Percentiles rank a stretch among this genome's conserved stretches.
Conservation (phyloP, 2,329 filamentous ascomycete species). For the Coniochaeta ligniaria region DNA sequence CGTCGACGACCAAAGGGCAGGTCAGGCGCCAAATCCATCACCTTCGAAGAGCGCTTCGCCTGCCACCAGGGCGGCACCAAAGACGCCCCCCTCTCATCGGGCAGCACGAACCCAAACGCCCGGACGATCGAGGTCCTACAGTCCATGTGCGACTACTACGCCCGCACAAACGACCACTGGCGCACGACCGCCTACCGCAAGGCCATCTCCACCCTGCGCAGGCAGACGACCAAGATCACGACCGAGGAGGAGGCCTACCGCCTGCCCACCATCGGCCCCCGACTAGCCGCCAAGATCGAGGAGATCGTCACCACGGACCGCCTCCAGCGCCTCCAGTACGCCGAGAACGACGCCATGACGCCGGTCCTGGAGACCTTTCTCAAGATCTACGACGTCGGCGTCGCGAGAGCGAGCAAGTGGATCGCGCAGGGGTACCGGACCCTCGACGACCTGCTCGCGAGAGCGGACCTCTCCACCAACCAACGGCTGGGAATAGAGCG, state of each 20-base stretch:
- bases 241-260: conserved; percentile 62
- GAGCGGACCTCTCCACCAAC: conserved; percentile 57
- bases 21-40: conserved; percentile 12
- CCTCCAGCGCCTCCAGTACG: conserved; percentile 65
- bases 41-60: conserved; percentile 42
- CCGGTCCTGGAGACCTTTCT: conserved; percentile 62
- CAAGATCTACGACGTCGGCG: conserved; percentile 72
- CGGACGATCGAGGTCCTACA: conserved; percentile 70
- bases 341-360: conserved; percentile 60
- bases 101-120: conserved; percentile 59
- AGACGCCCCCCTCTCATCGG: conserved; percentile 24
- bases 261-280: conserved; percentile 62
- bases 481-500: conserved; percentile 73
- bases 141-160: conserved; percentile 74
- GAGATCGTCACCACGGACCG: conserved; percentile 74
- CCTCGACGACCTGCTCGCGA: conserved; percentile 59
- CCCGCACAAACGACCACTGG: conserved; percentile 69
- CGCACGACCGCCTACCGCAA: conserved; percentile 68
- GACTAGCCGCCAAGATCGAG: conserved; percentile 78
- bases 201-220: conserved; percentile 65
- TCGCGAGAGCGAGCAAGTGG: conserved; percentile 66
- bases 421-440: conserved; percentile 67
- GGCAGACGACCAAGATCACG: conserved; percentile 54
- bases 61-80: conserved; percentile 46
- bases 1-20: conserved; percentile 14